These are phyloP conservation scores for Colletotrichum sojae DNA, from an alignment of 2,329 filamentous ascomycete genomes.

Conservation along the genomic window DNA sequence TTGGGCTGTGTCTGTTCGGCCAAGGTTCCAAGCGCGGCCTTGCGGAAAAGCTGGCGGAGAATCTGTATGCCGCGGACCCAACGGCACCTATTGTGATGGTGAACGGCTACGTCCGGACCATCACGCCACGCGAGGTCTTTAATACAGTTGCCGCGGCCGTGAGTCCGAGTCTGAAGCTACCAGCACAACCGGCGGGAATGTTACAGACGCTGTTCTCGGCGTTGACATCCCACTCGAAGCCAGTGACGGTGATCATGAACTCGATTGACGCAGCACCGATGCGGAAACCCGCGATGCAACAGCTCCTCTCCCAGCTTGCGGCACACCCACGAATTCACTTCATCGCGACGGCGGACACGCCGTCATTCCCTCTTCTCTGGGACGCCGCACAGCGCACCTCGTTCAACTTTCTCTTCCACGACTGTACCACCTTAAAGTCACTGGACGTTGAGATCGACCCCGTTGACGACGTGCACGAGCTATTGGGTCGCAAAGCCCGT, in stretches of 20 bases:
- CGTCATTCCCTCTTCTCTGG: constrained; percentile 91
- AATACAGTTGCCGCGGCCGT: constrained; percentile 77
- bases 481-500: constrained; percentile 84
- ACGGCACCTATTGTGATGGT: constrained; percentile 81
- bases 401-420: constrained; percentile 92
- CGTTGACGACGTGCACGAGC: constrained; percentile 90
- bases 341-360: constrained; percentile 87
- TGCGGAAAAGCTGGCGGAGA: constrained; percentile 80
- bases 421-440: constrained; percentile 89
- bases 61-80: constrained; percentile 68
- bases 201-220: constrained; percentile 75
- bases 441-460: constrained; percentile 82
- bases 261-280: constrained; percentile 87
- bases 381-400: constrained; percentile 86
- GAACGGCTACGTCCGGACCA: constrained; percentile 83
- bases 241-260: constrained; percentile 82
- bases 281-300: constrained; percentile 78
- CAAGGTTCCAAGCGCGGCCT: constrained; percentile 90
- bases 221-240: constrained; percentile 64
- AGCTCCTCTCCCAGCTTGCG: constrained; percentile 82
- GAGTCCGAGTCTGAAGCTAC: constrained; percentile 62
- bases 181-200: constrained; percentile 77
- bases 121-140: constrained; percentile 78
- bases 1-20: constrained; percentile 92
- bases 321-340: constrained; percentile 80